A percentile compares a stretch with the other conserved stretches of the same genome.
Conservation (phyloP, 2,329 filamentous ascomycete genomes). For the Cytospora schulzeri region DNA sequence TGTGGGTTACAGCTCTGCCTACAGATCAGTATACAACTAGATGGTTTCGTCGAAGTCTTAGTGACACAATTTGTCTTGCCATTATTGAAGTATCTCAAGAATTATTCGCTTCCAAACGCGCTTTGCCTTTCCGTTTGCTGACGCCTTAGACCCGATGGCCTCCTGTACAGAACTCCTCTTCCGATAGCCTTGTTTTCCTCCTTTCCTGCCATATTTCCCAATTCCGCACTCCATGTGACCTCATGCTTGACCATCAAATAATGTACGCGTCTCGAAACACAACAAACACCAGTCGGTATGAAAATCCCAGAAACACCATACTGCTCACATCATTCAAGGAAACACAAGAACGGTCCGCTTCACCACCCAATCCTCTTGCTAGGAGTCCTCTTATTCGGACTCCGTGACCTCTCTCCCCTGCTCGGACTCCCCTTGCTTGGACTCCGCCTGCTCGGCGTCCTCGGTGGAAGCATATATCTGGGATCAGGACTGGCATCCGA, state of each 20-base stretch:
- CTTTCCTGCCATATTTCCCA: neutral
- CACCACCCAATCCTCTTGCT: constrained; percentile 27
- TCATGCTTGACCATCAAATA: neutral
- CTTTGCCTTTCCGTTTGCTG: neutral
- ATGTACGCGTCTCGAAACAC: neutral
- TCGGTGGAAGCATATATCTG: constrained; percentile 46
- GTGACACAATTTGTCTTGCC: neutral
- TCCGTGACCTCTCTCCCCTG: constrained; percentile 32
- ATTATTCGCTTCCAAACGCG: neutral
- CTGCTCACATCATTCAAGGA: neutral
- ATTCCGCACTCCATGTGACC: neutral
- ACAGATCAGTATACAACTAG: neutral
- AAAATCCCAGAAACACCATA: neutral
- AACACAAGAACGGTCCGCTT: neutral
- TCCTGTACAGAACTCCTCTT: neutral
- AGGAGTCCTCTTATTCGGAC: constrained; percentile 50
- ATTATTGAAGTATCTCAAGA: neutral
- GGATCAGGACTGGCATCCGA: constrained; percentile 53
- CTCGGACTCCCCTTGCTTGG: constrained; percentile 55
- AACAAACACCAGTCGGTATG: neutral
- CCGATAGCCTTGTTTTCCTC: neutral
- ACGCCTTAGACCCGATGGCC: neutral
- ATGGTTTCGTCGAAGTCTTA: neutral
- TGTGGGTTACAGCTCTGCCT: no score
- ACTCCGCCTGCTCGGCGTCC: constrained; percentile 51